Evolutionary conservation across 148 eudicot genomes (phyloP).

Genomic region (Fallopia convolvulus): DNA sequence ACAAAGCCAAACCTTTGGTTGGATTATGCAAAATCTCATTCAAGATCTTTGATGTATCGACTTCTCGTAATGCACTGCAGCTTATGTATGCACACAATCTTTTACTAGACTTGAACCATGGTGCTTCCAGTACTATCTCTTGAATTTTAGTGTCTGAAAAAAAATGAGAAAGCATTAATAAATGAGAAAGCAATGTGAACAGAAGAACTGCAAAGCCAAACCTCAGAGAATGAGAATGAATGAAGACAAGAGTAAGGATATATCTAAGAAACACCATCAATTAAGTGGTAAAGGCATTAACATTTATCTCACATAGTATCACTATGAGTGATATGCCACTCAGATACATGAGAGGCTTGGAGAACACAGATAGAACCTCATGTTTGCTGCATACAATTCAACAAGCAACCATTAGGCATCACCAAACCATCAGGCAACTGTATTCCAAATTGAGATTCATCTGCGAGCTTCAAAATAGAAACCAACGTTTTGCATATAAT

Average conservation of each 20-base stretch:
- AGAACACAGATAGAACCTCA: too few species aligned
- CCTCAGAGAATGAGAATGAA: not conserved
- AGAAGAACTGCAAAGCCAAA: conserved; percentile 7
- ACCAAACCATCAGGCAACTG: too few species aligned
- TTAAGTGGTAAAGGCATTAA: not conserved
- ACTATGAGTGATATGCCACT: not conserved
- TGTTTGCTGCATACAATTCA: too few species aligned
- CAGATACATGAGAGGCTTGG: not conserved
- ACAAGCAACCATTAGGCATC: too few species aligned
- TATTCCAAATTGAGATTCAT: not conserved
- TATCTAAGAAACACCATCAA: not conserved
- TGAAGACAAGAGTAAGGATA: not conserved
- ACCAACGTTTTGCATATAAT: not conserved
- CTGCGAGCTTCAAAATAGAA: not conserved
- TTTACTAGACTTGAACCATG: conserved; percentile 82
- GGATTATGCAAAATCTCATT: conserved; percentile 45
- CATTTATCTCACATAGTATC: not conserved
- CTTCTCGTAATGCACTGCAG: conserved; percentile 86
- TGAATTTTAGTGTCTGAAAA: conserved; percentile 63
- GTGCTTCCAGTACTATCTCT: conserved; percentile 56
- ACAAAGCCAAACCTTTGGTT: conserved; percentile 36
- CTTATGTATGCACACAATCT: conserved; percentile 91
- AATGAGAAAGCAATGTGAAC: not conserved
- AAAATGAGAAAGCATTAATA: too few species aligned
- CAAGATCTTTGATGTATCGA: conserved; percentile 65